Evolutionary conservation across 2,329 filamentous ascomycete species (phyloP), one percentile per base, ranked within the genome.

Genomic region (Aspergillus clavatus): DNA sequence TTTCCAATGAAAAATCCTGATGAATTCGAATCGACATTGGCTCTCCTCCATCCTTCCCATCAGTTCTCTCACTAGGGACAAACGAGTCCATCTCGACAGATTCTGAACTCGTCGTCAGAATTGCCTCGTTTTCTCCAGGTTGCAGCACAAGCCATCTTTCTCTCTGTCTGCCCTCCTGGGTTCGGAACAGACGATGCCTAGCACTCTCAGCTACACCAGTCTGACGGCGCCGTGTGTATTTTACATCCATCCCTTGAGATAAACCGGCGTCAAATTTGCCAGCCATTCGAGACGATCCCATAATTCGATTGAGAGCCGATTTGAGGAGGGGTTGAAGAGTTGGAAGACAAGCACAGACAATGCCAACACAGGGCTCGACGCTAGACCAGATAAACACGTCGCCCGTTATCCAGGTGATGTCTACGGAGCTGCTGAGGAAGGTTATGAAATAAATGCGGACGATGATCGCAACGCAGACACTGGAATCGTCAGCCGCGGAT

Each of bases 341-440:
- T 1, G 54, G 54, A 7, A 56, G 47, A 31, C 54, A 57, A 5
- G 55, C 54, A 22, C 55, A 48, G 28, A 58, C 47, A 5, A 57
- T 54, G 2, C 52, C 54, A 14, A 56, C 50, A 35, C 50, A 54
- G n/a, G 54, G 53, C 18, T 58, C 54, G 28, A 58, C 50, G 28
- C 43, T 55, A 27, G 54, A 52, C 52, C 54, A 55, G 29, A 56
- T 55, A 27, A 54, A 50, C 0, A 44, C 54, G 26, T 54, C 47
- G 8, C 52, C 54, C 7, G 53, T 50, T 2, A 48, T 41, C 51
- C 52, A 55, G 14, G 53, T 55, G 18, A 53, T 45, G 28, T 55
- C 53, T 22, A 47, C 24, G 6, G 47, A 48, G 7, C 19, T 8
- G n/a, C 40, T 52, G 22, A 56, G 39, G 7, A 45, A 38, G 2